Conservation (phyloP, 1,139 yeast genomes). For the Hansenula lynferdii region DNA sequence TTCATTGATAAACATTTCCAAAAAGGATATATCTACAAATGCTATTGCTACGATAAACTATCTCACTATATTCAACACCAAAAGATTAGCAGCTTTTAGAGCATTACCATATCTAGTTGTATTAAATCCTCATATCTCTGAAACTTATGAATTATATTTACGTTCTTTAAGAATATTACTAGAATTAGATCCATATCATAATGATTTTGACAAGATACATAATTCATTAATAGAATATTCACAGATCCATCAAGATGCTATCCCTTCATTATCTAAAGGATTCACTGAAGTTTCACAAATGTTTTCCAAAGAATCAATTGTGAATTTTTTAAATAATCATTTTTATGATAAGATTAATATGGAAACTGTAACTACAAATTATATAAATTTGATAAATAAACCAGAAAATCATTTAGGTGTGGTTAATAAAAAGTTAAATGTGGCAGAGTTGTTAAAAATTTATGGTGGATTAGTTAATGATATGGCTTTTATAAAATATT, state of each 20-base stretch:
- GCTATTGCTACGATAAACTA: constrained; percentile 38
- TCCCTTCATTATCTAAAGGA: constrained; percentile 77
- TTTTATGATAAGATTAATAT: constrained; percentile 80
- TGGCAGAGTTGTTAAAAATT: constrained; percentile 53
- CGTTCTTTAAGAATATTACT: constrained; percentile 63
- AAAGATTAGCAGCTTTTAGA: constrained; percentile 61
- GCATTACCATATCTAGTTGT: constrained; percentile 78
- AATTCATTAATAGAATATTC: constrained; percentile 62
- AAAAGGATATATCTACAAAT: constrained; percentile 30
- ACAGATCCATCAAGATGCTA: constrained; percentile 75
- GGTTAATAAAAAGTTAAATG: constrained; percentile 56
- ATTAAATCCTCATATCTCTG: constrained; percentile 85
- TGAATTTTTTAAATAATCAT: constrained; percentile 68
- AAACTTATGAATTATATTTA: constrained; percentile 68
- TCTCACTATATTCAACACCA: constrained; percentile 38
- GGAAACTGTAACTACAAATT: constrained; percentile 83
- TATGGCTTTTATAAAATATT: constrained; percentile 76
- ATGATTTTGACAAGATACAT: constrained; percentile 38
- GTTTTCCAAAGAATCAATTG: constrained; percentile 45
- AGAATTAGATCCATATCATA: constrained; percentile 27
- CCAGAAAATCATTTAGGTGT: constrained; percentile 57
- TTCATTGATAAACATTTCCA: constrained; percentile 36
- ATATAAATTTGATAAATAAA: constrained; percentile 53
- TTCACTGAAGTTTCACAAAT: constrained; percentile 66
- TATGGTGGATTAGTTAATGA: constrained; percentile 78